Percentiles rank a stretch among this genome's conserved stretches.
Conservation (phyloP, 352 stramenopile species). For the Pythium vanterpoolii region DNA sequence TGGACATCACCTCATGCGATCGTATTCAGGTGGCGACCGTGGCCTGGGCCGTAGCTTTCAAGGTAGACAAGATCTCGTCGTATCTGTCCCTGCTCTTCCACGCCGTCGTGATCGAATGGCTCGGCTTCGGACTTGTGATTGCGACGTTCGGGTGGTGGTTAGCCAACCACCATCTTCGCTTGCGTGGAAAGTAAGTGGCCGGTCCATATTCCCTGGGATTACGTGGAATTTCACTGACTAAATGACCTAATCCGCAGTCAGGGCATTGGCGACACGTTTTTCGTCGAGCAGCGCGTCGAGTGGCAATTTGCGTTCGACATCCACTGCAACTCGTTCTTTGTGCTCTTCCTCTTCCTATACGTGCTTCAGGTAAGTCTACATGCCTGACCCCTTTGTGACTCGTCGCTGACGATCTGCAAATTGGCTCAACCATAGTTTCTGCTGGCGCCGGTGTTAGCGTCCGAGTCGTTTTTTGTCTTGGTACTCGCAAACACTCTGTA, state of each 20-base stretch:
- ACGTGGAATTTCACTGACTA: background rate
- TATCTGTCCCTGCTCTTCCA: slow-evolving; percentile 73
- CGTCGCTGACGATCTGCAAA: background rate
- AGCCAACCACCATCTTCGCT: slow-evolving; percentile 65
- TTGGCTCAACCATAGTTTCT: slow-evolving; percentile 85
- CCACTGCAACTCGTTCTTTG: slow-evolving; percentile 99
- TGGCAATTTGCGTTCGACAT: slow-evolving; percentile 99
- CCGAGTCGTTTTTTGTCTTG: slow-evolving; percentile 85
- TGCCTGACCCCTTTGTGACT: background rate
- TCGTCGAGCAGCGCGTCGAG: slow-evolving; percentile 97
- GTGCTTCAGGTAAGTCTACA: slow-evolving; percentile 69
- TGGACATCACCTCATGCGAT: too few species aligned
- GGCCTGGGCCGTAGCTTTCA: slow-evolving; percentile 80
- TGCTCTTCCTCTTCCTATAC: slow-evolving; percentile 95
- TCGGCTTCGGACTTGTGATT: slow-evolving; percentile 67
- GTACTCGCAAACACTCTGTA: slow-evolving; percentile 94
- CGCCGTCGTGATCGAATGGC: slow-evolving; percentile 79
- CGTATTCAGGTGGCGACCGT: slow-evolving; percentile 51
- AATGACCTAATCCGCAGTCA: slow-evolving; percentile 28
- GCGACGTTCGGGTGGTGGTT: slow-evolving; percentile 74
- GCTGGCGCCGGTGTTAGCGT: slow-evolving; percentile 91
- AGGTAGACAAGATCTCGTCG: slow-evolving; percentile 41
- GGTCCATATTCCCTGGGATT: background rate
- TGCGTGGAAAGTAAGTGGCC: slow-evolving; percentile 45
- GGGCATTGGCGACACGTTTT: slow-evolving; percentile 71